Conservation (phyloP, 1,284 basidiomycete genomes). For the Phellopilus nigrolimitatus region DNA sequence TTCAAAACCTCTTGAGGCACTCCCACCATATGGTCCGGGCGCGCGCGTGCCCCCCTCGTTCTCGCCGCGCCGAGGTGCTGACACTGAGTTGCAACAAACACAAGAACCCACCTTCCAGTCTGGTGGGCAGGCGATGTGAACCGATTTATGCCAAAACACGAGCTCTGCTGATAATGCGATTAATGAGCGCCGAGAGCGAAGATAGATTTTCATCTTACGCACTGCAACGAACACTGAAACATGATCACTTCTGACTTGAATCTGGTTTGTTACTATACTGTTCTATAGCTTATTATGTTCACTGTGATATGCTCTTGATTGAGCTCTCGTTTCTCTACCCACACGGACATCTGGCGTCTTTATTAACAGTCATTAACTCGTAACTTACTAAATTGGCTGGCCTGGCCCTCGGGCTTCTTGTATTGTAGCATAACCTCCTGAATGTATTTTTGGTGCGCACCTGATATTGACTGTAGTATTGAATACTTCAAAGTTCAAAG, state of each 20-base stretch:
- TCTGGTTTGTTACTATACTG: no score
- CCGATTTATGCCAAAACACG: neutral
- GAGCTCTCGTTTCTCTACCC: neutral
- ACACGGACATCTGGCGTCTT: neutral
- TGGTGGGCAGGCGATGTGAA: constrained; percentile 5
- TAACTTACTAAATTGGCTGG: neutral
- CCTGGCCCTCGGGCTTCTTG: neutral
- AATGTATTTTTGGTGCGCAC: no score
- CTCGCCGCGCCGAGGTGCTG: neutral
- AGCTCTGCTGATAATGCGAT: neutral
- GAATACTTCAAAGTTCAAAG: no score
- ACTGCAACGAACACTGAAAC: no score
- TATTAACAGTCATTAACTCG: neutral
- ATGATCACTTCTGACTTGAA: no score
- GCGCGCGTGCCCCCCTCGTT: constrained; percentile 10
- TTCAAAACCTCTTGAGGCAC: constrained; percentile 54
- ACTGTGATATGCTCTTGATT: neutral
- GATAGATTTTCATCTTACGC: no score
- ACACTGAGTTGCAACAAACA: neutral
- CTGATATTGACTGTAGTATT: no score
- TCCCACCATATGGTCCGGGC: constrained; percentile 44
- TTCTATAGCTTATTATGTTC: no score
- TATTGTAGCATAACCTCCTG: constrained; percentile 9
- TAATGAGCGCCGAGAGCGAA: neutral
- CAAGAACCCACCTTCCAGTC: constrained; percentile 14